Base-by-base conservation (phyloP, 495 filamentous ascomycete species). In the Trichocladium uniseriatum region DNA sequence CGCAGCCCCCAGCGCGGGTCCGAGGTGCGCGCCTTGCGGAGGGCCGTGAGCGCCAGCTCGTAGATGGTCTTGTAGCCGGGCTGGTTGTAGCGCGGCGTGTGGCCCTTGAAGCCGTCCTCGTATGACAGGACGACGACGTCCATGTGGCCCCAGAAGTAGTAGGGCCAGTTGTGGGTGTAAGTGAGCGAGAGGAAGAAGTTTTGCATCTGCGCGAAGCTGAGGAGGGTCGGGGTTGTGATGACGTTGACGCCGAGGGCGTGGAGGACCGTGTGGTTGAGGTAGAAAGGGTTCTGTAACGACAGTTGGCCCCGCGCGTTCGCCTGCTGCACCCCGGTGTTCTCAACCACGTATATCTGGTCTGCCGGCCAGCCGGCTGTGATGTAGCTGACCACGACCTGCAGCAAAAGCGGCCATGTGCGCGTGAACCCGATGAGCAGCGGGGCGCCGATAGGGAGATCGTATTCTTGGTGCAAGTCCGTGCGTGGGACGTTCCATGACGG, bases 391-490 rank as follows among this genome's bases (percentile, higher is more conserved):
- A 82, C 78, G 1, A 71, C 61, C 56, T 82, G 79, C 27, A 79
- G 75, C 11, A 83, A 63, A 42, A 83, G 67, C 16, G 75, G 70
- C 74, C 74, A 79, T 37, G 73, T 71, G 32, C 79, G 65, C 5
- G 79, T 81, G 65, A 82, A 83, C 35, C 77, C 77, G 48, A 81
- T 79, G 42, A 79, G 68, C 20, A 82, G 63, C 1, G 79, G 78
- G 5, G 77, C 78, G 18, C 60, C 38, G 24, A 52, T 14, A 14
- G 51, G 47, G 43, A 71, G 57, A 43, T 56, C 62, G 43, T 70
- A 65, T 45, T 68, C 64, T 29, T 64, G 62, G 28, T 55, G 50
- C 38, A 66, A 42, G 20, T 66, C 58, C 27, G 59, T 51, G 14
- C 60, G 52, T 0, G 71, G 63, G 13, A 58, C 42, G 36, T 74